phyloP scores from a whole-genome alignment of 1,284 basidiomycete species.

The Exsudoporus floridanus region DNA sequence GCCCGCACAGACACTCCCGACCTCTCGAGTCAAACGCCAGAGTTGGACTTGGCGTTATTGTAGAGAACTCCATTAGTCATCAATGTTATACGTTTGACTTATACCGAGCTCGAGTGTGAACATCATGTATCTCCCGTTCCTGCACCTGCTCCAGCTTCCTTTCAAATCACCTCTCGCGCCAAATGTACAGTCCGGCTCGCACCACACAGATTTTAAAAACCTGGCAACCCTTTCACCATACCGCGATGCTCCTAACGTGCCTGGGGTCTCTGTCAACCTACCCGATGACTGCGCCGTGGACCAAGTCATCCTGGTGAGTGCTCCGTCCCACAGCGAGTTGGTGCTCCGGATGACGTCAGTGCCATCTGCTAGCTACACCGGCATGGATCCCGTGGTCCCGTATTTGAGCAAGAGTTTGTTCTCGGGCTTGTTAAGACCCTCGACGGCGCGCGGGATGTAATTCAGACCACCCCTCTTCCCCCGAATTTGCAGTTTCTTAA shows the following conservation, averaged over 20 bases:
- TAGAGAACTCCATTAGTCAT: no score
- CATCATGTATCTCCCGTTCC: conserved; percentile 19
- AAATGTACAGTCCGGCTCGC: neutral
- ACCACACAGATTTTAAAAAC: conserved; percentile 9
- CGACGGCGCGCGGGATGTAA: conserved; percentile 28
- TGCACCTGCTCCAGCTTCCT: conserved; percentile 13
- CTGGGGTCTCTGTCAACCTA: conserved; percentile 36
- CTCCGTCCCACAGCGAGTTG: neutral
- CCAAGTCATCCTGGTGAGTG: conserved; percentile 43
- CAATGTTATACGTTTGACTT: no score
- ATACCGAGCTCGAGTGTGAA: no score
- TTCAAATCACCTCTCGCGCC: neutral
- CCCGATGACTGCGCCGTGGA: conserved; percentile 46
- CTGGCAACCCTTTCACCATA: conserved; percentile 43
- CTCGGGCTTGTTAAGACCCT: conserved; percentile 41
- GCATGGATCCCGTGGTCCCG: conserved; percentile 44
- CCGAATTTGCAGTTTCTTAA: conserved; percentile 41
- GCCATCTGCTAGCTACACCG: conserved; percentile 35
- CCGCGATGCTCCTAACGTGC: conserved; percentile 35
- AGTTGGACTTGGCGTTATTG: no score
- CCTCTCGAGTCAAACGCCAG: no score
- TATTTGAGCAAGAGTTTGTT: conserved; percentile 35
- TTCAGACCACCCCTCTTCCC: conserved; percentile 36
- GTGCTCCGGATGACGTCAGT: neutral
- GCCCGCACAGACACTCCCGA: no score